Base-by-base conservation (phyloP, 495 filamentous ascomycete genomes). In the Aspergillus campestris region DNA sequence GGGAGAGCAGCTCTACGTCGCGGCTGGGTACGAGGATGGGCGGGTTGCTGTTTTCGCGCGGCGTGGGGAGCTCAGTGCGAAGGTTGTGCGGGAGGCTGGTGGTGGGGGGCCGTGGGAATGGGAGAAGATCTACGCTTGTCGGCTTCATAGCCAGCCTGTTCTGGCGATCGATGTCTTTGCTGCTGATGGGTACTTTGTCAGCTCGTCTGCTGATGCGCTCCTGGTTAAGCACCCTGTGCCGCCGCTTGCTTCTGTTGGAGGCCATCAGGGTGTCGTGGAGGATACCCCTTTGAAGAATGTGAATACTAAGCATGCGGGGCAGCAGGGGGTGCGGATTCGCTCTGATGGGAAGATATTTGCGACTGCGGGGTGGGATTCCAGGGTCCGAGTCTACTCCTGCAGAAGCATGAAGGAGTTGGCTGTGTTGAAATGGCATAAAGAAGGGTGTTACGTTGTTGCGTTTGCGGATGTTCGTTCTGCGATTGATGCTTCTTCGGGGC, bases 371-470 rank as follows among this genome's bases (percentile, higher is more conserved):
- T 98, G 92, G 92, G 92, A 98, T 62, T 74, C 80, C 0, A 77
- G 79, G 34, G 67, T 87, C 0, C 67, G 92, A 12, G 82, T 97
- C 7, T 98, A 96, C 59, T 84, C 83, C 1, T 60, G 75, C 9
- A 87, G 84, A 57, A 84, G 81, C 0, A 76, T 96, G 75, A 84
- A 82, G 53, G 91, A 97, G 65, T 56, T 98, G 3, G 92, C 92
- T 5, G 92, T 97, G 47, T 66, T 97, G 51, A 95, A 94, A 65
- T 97, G 94, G 92, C 91, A 96, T 61, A 80, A 82, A 49, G 85
- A 85, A 31, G 91, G 92, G 12, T 89, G 84, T 52, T 96, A 94
- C 67, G 77, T 85, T n/a, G 77, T 84, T 38, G 83, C 81, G 13
- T 95, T 96, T 71, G 83, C 85, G 2, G 63, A 69, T 10, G 48